phyloP scores from a whole-genome alignment of 2,329 filamentous ascomycete genomes.

The Catunica adiposa region DNA sequence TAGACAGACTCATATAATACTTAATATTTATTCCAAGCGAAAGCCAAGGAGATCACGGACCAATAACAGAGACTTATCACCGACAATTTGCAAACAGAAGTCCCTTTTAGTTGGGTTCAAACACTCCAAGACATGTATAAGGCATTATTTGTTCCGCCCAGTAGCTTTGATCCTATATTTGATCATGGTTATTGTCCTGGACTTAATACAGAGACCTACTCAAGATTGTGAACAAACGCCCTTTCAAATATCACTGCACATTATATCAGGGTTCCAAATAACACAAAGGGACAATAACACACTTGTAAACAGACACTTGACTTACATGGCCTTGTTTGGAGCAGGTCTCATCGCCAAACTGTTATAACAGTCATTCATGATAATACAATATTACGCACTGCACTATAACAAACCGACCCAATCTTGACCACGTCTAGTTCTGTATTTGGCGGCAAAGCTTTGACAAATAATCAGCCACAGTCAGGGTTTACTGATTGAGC shows the following conservation, averaged over 20 bases:
- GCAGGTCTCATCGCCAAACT: neutral
- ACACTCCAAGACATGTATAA: neutral
- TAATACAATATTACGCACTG: neutral
- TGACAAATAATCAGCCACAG: neutral
- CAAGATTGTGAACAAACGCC: too few species aligned
- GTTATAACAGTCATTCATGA: neutral
- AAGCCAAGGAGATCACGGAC: neutral
- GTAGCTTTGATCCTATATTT: neutral
- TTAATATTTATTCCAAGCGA: too few species aligned
- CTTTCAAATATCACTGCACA: neutral
- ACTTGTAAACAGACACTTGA: neutral
- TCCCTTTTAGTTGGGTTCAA: neutral
- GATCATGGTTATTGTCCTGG: too few species aligned
- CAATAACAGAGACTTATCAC: too few species aligned
- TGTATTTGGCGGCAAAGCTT: too few species aligned
- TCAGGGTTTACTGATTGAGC: neutral
- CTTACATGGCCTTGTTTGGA: neutral
- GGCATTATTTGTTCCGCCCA: neutral
- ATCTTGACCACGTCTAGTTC: too few species aligned
- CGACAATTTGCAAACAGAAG: too few species aligned
- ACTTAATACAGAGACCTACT: too few species aligned
- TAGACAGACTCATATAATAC: too few species aligned
- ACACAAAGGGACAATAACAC: neutral
- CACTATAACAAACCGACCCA: neutral
- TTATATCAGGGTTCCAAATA: neutral